phyloP scores from a whole-genome alignment of 108 stramenopile genomes.

The Fragilariopsis cylindrus region DNA sequence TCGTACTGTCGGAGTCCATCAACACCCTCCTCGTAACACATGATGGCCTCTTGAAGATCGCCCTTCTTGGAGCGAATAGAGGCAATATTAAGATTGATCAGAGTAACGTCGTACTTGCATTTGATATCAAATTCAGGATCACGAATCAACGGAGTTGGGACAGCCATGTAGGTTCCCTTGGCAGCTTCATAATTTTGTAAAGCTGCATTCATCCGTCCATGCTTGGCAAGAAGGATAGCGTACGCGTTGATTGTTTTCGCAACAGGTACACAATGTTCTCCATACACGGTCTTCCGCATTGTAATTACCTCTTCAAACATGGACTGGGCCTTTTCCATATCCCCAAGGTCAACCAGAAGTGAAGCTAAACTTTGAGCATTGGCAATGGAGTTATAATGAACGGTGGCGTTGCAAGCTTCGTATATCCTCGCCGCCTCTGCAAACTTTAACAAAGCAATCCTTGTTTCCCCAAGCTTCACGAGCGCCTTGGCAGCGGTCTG shows the following conservation, averaged over 20 bases:
- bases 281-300: conserved; percentile 73
- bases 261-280: conserved; percentile 66
- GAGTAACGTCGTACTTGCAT: conserved; percentile 83
- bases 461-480: conserved; percentile 72
- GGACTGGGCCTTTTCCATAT: conserved; percentile 73
- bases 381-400: conserved; percentile 81
- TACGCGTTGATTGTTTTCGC: conserved; percentile 89
- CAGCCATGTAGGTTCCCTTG: conserved; percentile 52
- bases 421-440: conserved; percentile 83
- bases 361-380: conserved; percentile 82
- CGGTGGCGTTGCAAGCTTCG: conserved; percentile 75
- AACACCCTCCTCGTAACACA: conserved; percentile 82
- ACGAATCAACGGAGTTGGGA: conserved; percentile 53
- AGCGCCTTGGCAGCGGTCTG: conserved; percentile 78
- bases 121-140: conserved; percentile 79
- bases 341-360: conserved; percentile 78
- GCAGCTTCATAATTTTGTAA: conserved; percentile 76
- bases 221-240: conserved; percentile 85
- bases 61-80: conserved; percentile 87
- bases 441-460: conserved; percentile 74
- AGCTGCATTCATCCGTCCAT: conserved; percentile 82
- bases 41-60: conserved; percentile 67
- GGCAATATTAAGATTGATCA: conserved; percentile 88
- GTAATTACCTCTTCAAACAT: conserved; percentile 85
- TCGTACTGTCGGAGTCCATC: conserved; percentile 72